phyloP scores from a whole-genome alignment of 2,329 filamentous ascomycete genomes.

The Alternaria triticimaculans region DNA sequence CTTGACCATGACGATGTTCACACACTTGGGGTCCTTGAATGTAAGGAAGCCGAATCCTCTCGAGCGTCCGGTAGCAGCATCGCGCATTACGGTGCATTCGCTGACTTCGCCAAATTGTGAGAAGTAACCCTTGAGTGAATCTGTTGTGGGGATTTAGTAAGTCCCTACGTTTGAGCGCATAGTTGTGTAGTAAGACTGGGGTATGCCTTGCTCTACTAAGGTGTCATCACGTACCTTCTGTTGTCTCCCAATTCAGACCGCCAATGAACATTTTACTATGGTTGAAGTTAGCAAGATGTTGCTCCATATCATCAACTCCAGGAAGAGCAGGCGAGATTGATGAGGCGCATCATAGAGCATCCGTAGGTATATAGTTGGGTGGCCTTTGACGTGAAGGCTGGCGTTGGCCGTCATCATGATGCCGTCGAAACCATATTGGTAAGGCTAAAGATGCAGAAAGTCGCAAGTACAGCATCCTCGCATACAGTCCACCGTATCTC shows the following conservation, averaged over 20 bases:
- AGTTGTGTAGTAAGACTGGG: neutral
- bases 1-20: slow-evolving; percentile 99
- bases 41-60: slow-evolving; percentile 97
- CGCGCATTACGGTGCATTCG: slow-evolving; percentile 99
- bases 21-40: slow-evolving; percentile 96
- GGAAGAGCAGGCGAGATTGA: neutral
- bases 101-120: slow-evolving; percentile 96
- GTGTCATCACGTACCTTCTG: slow-evolving; percentile 75
- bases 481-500: neutral
- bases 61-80: slow-evolving; percentile 90
- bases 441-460: neutral
- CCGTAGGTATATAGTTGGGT: neutral
- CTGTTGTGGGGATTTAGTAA: slow-evolving; percentile 56
- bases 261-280: slow-evolving; percentile 99
- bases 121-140: slow-evolving; percentile 96
- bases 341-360: slow-evolving; percentile 20
- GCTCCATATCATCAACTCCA: neutral
- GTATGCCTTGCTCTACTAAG: neutral
- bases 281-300: slow-evolving; percentile 25
- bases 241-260: slow-evolving; percentile 98
- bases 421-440: neutral
- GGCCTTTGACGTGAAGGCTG: neutral
- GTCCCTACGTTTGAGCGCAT: neutral
- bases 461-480: neutral
- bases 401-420: neutral